Evolutionary conservation across 192 early-diverging fungal species (phyloP).

Genomic region (Borealophlyctis nickersoniae): DNA sequence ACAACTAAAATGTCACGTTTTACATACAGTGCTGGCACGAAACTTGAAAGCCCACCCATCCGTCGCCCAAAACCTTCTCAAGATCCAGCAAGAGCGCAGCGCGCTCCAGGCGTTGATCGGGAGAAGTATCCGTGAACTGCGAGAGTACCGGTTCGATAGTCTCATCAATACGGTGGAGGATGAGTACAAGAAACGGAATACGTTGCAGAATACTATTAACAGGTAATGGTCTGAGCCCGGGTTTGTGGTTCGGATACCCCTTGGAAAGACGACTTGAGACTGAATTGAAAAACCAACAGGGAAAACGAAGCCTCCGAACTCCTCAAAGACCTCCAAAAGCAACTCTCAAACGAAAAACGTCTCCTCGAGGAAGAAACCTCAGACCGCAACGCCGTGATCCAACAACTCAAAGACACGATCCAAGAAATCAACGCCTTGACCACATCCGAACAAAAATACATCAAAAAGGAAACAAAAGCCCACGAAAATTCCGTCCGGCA

Average conservation of each 20-base stretch:
- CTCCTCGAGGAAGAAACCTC: conserved; percentile 54
- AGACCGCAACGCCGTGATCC: conserved; percentile 60
- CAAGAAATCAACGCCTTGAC: conserved; percentile 63
- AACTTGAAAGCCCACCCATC: conserved; percentile 37
- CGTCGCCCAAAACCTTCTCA: conserved; percentile 48
- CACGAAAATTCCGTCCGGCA: conserved; percentile 52
- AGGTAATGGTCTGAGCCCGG: conserved; percentile 28
- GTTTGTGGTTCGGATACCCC: background rate
- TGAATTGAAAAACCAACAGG: conserved; percentile 11
- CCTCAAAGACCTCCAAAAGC: conserved; percentile 50
- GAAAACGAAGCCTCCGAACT: conserved; percentile 51
- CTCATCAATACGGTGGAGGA: conserved; percentile 52
- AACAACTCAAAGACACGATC: conserved; percentile 64
- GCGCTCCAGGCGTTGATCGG: conserved; percentile 43
- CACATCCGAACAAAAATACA: conserved; percentile 57
- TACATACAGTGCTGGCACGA: conserved; percentile 24
- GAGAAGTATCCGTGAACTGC: conserved; percentile 45
- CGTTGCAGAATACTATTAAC: conserved; percentile 56
- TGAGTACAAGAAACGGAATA: conserved; percentile 55
- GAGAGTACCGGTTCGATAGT: conserved; percentile 46
- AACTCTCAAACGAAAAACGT: conserved; percentile 48
- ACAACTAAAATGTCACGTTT: too few species aligned
- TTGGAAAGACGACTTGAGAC: background rate
- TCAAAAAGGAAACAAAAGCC: conserved; percentile 65
- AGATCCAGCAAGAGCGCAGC: conserved; percentile 53